phyloP scores from a whole-genome alignment of 2,329 filamentous ascomycete genomes.

The Aspergillus ibericus region DNA sequence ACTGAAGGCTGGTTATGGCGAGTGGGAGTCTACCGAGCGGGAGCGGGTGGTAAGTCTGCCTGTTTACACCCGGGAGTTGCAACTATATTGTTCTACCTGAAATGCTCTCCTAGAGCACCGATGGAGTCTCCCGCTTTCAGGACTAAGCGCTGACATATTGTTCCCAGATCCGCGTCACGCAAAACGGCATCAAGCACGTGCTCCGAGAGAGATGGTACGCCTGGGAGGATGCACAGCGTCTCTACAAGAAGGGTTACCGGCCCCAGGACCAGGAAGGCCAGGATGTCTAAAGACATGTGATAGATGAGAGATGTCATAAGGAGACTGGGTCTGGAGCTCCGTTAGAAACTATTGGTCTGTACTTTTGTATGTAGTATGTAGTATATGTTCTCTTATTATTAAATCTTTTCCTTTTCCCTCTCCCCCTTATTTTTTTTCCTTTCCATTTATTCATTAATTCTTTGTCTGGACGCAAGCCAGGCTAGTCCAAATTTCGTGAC shows the following conservation, averaged over 20 bases:
- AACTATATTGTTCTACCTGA: neutral
- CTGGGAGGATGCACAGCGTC: constrained; percentile 56
- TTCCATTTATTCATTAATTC: neutral
- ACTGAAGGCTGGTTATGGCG: constrained; percentile 71
- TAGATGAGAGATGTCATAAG: neutral
- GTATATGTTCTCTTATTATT: neutral
- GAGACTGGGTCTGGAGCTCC: neutral
- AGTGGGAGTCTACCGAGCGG: constrained; percentile 64
- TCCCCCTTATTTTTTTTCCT: neutral
- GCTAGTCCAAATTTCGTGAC: neutral
- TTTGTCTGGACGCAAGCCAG: neutral
- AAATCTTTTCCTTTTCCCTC: neutral
- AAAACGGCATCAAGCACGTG: constrained; percentile 78
- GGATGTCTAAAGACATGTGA: neutral
- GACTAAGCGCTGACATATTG: neutral
- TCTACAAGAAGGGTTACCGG: constrained; percentile 39
- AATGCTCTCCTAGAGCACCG: neutral
- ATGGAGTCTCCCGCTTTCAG: neutral
- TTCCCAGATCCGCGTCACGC: constrained; percentile 72
- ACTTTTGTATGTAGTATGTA: constrained; percentile 9
- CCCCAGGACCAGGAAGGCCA: constrained; percentile 33
- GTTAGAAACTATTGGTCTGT: neutral
- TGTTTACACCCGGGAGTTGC: neutral
- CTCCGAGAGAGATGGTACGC: constrained; percentile 86
- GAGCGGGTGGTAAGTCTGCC: constrained; percentile 62